A percentile compares a stretch with the other conserved stretches of the same genome.
Conservation (phyloP, 2,329 filamentous ascomycete genomes). For the Penicillium sp. region DNA sequence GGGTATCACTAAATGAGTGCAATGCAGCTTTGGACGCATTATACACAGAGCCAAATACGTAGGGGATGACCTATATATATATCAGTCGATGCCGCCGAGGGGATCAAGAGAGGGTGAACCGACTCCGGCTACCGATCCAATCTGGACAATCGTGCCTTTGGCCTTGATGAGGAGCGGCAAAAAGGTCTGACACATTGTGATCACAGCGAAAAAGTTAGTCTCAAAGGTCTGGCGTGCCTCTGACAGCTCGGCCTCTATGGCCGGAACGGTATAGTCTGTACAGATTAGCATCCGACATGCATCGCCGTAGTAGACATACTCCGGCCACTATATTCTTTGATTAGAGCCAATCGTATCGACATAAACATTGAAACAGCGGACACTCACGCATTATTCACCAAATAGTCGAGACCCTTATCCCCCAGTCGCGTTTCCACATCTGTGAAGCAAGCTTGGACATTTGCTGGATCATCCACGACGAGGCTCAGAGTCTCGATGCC, state of each 20-base stretch:
- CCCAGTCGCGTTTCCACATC: constrained; percentile 45
- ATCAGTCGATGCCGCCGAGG: neutral
- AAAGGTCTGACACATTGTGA: constrained; percentile 54
- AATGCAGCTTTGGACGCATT: constrained; percentile 56
- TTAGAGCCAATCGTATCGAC: no score
- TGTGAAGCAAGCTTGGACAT: constrained; percentile 44
- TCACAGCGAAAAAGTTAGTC: constrained; percentile 54
- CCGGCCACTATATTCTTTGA: no score
- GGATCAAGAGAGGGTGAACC: constrained; percentile 4
- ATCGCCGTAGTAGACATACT: constrained; percentile 21
- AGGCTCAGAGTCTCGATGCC: constrained; percentile 52
- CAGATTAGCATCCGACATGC: constrained; percentile 6
- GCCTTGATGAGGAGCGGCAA: constrained; percentile 48
- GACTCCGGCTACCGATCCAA: constrained; percentile 42
- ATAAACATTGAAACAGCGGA: neutral
- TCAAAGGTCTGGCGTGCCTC: constrained; percentile 48
- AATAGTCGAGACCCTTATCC: constrained; percentile 48
- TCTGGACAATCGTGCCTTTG: constrained; percentile 43
- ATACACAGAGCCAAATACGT: constrained; percentile 47
- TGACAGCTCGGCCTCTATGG: constrained; percentile 49
- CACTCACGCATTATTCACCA: constrained; percentile 54
- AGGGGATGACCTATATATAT: constrained; percentile 35
- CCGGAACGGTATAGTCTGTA: constrained; percentile 52
- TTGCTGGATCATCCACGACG: constrained; percentile 49
- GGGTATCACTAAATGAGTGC: constrained; percentile 53